Conservation (phyloP, 306 rosid genomes). For the Prunus kanzakura region DNA sequence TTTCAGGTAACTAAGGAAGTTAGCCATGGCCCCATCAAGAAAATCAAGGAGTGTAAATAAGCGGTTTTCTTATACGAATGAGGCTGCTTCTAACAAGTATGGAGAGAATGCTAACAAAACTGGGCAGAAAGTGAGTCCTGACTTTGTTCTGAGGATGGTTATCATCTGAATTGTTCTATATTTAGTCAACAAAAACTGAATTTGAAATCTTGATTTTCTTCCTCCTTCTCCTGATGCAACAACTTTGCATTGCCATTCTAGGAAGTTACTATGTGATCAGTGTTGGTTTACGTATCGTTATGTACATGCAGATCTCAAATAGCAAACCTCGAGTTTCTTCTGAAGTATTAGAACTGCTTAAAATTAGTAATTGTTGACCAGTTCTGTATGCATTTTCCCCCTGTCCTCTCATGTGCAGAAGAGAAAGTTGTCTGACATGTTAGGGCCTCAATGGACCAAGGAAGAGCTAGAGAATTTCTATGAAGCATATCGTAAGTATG, state of each 20-base stretch:
- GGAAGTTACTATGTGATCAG: not conserved
- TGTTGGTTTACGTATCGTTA: not conserved
- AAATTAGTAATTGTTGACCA: conserved; percentile 1
- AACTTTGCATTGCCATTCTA: not conserved
- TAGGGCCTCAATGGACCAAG: conserved; percentile 92
- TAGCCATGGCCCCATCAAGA: conserved; percentile 74
- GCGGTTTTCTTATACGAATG: conserved; percentile 54
- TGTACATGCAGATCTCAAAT: not conserved
- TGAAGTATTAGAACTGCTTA: not conserved
- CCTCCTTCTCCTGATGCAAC: not conserved
- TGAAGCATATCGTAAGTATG: conserved; percentile 81
- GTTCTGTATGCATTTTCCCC: conserved; percentile 11
- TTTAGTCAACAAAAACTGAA: not conserved
- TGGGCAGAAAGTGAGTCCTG: conserved; percentile 59
- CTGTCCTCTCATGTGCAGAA: conserved; percentile 53
- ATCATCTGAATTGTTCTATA: conserved; percentile 19
- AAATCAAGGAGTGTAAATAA: conserved; percentile 72
- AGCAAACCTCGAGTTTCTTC: not conserved
- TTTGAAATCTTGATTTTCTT: not conserved
- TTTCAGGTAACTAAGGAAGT: conserved; percentile 46
- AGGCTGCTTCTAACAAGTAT: conserved; percentile 50
- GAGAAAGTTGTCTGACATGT: conserved; percentile 86
- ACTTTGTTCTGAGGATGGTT: conserved; percentile 36
- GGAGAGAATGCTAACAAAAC: conserved; percentile 56
- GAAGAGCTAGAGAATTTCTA: conserved; percentile 75